Evolutionary conservation across 768 basidiomycete genomes (phyloP).

Genomic region (Mycena vulgaris): DNA sequence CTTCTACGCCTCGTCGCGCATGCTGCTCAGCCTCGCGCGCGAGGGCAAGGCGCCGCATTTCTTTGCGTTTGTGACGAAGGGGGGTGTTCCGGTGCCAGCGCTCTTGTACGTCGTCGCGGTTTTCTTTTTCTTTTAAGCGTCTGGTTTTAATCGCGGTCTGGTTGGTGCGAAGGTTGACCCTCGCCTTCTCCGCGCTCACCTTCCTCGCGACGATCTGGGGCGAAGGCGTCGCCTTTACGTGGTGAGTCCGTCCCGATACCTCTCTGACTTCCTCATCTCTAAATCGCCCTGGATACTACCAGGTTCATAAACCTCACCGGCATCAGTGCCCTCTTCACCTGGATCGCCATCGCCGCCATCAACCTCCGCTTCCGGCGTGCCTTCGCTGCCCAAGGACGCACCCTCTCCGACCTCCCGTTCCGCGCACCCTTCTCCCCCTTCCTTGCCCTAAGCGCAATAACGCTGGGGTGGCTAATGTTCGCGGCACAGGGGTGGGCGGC

Average conservation of each 20-base stretch:
- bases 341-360: constrained; percentile 71
- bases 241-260: constrained; percentile 46
- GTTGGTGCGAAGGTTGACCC: constrained; percentile 54
- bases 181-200: constrained; percentile 64
- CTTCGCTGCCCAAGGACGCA: constrained; percentile 67
- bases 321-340: constrained; percentile 77
- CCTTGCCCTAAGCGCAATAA: constrained; percentile 65
- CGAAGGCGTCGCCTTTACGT: constrained; percentile 66
- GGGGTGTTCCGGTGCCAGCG: constrained; percentile 74
- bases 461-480: constrained; percentile 68
- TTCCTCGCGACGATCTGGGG: constrained; percentile 75
- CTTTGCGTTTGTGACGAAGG: constrained; percentile 75
- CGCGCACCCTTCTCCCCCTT: constrained; percentile 68
- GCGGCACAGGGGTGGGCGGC: constrained; percentile 69
- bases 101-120: constrained; percentile 57
- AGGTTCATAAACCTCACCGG: constrained; percentile 72
- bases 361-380: constrained; percentile 76
- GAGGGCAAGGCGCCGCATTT: constrained; percentile 75
- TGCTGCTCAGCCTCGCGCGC: constrained; percentile 73
- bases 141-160: too few relatives aligned
- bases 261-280: not conserved
- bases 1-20: constrained; percentile 77
- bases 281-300: not conserved
- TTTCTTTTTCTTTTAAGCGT: too few relatives aligned
- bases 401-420: constrained; percentile 71